Conservation (phyloP, 208 protist species). For the Novymonas esmeraldas region DNA sequence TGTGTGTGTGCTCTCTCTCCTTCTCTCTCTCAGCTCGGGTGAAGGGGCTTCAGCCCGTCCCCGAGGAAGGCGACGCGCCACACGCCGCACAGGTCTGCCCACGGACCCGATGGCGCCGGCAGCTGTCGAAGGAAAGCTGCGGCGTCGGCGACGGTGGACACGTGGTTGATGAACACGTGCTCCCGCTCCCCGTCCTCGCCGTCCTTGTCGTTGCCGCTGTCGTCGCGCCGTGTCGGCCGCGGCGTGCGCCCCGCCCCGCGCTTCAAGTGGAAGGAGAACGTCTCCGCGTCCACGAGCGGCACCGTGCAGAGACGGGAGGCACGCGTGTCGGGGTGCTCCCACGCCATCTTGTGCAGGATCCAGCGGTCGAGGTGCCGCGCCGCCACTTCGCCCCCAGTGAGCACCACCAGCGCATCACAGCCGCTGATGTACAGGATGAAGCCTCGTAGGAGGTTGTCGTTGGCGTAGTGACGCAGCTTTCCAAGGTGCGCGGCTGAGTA, state of each 20-base stretch:
- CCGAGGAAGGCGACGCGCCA: constrained; percentile 62
- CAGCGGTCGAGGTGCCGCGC: constrained; percentile 79
- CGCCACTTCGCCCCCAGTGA: constrained; percentile 71
- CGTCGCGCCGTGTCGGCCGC: background rate
- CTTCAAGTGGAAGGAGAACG: constrained; percentile 67
- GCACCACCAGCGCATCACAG: constrained; percentile 71
- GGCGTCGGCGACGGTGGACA: constrained; percentile 63
- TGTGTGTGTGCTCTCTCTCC: background rate
- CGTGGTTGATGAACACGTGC: constrained; percentile 75
- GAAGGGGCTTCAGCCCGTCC: constrained; percentile 23
- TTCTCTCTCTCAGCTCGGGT: background rate
- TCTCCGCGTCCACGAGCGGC: constrained; percentile 52
- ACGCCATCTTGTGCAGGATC: constrained; percentile 79
- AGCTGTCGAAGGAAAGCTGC: constrained; percentile 61
- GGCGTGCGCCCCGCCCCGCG: background rate
- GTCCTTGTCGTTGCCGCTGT: constrained; percentile 2
- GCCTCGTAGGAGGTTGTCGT: constrained; percentile 76
- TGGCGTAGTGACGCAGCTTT: constrained; percentile 79
- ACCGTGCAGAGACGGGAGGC: constrained; percentile 56
- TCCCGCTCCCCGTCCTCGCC: constrained; percentile 18
- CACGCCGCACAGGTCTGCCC: constrained; percentile 51
- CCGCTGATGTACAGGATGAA: constrained; percentile 66
- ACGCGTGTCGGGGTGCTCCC: constrained; percentile 65
- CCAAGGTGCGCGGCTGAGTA: constrained; percentile 59
- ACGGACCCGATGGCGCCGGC: constrained; percentile 55